Conservation (phyloP, 192 early-diverging fungal species). For the Coemansia sp. region DNA sequence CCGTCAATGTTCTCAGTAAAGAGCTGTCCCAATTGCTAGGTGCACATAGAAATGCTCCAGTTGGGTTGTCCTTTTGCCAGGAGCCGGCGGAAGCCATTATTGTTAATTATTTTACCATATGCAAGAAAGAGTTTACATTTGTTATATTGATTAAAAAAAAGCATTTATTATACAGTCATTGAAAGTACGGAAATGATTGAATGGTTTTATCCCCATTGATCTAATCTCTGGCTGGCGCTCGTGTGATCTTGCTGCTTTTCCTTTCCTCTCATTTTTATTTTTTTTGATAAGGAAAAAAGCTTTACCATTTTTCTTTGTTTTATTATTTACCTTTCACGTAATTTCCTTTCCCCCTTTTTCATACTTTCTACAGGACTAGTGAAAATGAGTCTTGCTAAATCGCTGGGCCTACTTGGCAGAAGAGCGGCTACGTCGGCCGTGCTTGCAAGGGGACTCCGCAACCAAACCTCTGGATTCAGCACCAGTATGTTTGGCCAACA, state of each 20-base stretch:
- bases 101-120: not conserved
- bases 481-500: constrained; percentile 21
- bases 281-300: not conserved
- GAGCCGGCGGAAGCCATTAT: not conserved
- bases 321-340: not conserved
- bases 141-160: not conserved
- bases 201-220: no score
- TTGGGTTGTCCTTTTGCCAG: not conserved
- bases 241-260: no score
- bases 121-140: not conserved
- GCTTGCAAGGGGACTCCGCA: not conserved
- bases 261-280: no score
- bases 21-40: constrained; percentile 34
- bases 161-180: not conserved
- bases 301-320: not conserved
- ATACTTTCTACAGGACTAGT: not conserved
- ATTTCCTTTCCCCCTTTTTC: not conserved
- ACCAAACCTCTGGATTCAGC: not conserved
- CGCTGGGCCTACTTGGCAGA: not conserved
- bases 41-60: not conserved
- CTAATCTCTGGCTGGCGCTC: no score
- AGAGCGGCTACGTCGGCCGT: not conserved
- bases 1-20: constrained; percentile 11
- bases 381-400: constrained; percentile 1
- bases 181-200: no score